Evolutionary conservation across 164 flowering plant species (phyloP).

Genomic region (Annona cherimola): DNA sequence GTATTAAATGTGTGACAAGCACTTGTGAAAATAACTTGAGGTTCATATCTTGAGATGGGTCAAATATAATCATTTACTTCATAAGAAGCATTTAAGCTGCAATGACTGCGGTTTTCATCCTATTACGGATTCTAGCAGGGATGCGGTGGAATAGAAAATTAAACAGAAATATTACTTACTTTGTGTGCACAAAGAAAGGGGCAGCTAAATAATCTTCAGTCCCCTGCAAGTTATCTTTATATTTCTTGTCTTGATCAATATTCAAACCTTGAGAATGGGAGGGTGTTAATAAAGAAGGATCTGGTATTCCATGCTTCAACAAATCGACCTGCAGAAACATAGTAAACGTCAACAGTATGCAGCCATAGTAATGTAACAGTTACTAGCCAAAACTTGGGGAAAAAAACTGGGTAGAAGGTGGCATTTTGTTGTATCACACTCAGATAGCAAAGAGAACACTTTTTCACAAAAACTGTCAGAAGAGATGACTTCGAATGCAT

Average conservation of each 20-base stretch:
- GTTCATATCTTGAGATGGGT: not conserved
- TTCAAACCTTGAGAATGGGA: conserved; percentile 43
- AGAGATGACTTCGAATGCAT: not conserved
- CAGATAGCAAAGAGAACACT: not conserved
- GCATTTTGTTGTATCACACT: not conserved
- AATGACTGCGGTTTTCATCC: not conserved
- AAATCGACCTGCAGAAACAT: conserved; percentile 66
- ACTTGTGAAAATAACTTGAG: too few species aligned
- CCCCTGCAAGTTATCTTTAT: conserved; percentile 36
- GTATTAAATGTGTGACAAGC: too few species aligned
- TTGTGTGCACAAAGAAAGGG: conserved; percentile 78
- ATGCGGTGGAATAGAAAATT: not conserved
- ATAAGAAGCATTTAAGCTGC: not conserved
- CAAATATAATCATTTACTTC: not conserved
- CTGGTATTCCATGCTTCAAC: conserved; percentile 85
- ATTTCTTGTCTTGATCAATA: conserved; percentile 51
- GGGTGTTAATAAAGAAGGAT: conserved; percentile 55
- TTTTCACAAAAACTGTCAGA: not conserved
- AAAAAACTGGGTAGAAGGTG: too few species aligned
- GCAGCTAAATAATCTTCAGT: conserved; percentile 64
- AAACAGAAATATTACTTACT: conserved; percentile 32
- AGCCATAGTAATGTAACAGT: not conserved
- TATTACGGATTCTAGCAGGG: not conserved
- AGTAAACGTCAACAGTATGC: not conserved
- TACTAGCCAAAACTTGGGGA: too few species aligned